Conservation (phyloP, 2,329 filamentous ascomycete species). For the Aspergillus intermedius region DNA sequence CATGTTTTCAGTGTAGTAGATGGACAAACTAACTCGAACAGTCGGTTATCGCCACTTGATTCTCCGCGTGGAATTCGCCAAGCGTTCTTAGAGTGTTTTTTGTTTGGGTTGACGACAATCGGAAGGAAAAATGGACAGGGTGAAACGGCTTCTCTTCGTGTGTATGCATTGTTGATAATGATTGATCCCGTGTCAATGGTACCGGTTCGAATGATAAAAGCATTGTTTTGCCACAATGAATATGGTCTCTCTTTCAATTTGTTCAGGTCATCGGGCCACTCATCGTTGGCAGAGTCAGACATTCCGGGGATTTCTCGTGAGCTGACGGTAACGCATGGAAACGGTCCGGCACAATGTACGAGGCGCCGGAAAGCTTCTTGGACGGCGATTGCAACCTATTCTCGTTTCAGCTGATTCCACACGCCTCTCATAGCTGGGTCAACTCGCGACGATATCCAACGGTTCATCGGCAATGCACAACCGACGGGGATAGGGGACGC, state of each 20-base stretch:
- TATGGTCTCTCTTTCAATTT: too few species aligned
- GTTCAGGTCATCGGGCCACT: too few species aligned
- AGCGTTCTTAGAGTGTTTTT: constrained; percentile 34
- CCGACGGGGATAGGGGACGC: not conserved
- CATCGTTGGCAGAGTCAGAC: too few species aligned
- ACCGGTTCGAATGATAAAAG: too few species aligned
- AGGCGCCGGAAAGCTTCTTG: too few species aligned
- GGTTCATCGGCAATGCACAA: not conserved
- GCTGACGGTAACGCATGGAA: not conserved
- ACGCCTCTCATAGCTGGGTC: not conserved
- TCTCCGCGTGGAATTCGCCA: constrained; percentile 48
- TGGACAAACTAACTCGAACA: constrained; percentile 12
- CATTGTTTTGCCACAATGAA: too few species aligned
- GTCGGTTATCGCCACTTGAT: constrained; percentile 49
- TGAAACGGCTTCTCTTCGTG: not conserved
- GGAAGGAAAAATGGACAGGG: not conserved
- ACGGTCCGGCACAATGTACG: not conserved
- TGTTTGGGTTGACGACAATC: constrained; percentile 10
- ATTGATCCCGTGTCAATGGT: too few species aligned
- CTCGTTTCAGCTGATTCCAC: not conserved
- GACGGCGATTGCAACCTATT: not conserved
- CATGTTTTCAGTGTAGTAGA: not conserved
- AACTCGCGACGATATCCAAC: not conserved
- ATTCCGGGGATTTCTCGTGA: not conserved
- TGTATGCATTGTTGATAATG: not conserved